phyloP scores from a whole-genome alignment of 352 stramenopile genomes.

The Plasmopara viticola region DNA sequence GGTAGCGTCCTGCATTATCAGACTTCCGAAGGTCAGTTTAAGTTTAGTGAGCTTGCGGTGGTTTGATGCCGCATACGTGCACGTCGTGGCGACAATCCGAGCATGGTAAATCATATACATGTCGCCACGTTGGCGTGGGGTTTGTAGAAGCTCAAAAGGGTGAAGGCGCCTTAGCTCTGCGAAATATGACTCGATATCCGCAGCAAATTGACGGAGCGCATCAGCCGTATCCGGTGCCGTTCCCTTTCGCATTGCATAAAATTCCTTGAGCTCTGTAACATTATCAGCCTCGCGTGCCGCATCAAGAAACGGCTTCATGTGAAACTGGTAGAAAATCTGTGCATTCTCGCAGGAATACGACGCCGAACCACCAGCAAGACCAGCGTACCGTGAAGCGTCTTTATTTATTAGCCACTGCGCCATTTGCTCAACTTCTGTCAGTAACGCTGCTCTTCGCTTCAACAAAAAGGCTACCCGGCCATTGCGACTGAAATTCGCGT shows the following conservation, averaged over 20 bases:
- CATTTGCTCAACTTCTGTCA: slow-evolving; percentile 91
- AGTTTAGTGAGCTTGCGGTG: slow-evolving; percentile 82
- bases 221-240: slow-evolving; percentile 14
- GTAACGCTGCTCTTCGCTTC: slow-evolving; percentile 61
- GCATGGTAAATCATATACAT: slow-evolving; percentile 95
- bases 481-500: slow-evolving; percentile 88
- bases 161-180: slow-evolving; percentile 88
- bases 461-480: slow-evolving; percentile 88
- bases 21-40: slow-evolving; percentile 71
- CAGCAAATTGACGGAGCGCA: slow-evolving; percentile 43
- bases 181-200: slow-evolving; percentile 87
- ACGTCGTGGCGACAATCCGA: slow-evolving; percentile 94
- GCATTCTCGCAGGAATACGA: slow-evolving; percentile 96
- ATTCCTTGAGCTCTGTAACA: slow-evolving; percentile 24
- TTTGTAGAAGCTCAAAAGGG: slow-evolving; percentile 93
- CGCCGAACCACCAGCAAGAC: slow-evolving; percentile 50
- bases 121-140: slow-evolving; percentile 84
- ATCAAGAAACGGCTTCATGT: slow-evolving; percentile 83
- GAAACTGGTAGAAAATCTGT: slow-evolving; percentile 90
- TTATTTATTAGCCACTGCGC: slow-evolving; percentile 80
- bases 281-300: slow-evolving; percentile 14
- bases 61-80: slow-evolving; percentile 90
- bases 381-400: slow-evolving; percentile 29
- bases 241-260: slow-evolving; percentile 34
- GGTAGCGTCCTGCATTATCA: slow-evolving; percentile 94